These are phyloP conservation scores for Nicotiana noctiflora DNA, from an alignment of 257 asterid genomes.

Conservation along the genomic window DNA sequence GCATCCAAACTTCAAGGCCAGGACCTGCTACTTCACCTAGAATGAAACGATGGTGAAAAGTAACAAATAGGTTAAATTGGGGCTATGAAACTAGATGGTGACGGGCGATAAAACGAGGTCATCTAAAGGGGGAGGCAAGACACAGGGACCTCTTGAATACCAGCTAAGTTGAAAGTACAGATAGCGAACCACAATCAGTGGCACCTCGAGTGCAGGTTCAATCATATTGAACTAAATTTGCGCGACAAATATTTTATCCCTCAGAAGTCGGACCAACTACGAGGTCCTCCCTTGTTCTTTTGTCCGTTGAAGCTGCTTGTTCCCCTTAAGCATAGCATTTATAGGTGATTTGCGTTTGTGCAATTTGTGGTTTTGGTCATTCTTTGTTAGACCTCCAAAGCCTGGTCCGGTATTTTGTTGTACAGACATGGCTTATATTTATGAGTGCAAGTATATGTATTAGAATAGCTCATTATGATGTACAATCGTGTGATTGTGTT, in stretches of 20 bases:
- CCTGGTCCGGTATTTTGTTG: conserved; percentile 4
- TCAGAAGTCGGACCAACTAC: not conserved
- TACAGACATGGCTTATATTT: conserved; percentile 5
- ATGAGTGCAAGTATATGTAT: conserved; percentile 6
- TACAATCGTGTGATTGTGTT: conserved; percentile 4
- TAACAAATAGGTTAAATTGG: conserved; percentile 14
- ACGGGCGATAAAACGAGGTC: not conserved
- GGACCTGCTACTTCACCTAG: conserved; percentile 54
- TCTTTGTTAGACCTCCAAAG: conserved; percentile 2
- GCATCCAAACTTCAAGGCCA: conserved; percentile 36
- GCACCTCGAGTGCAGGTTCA: conserved; percentile 5
- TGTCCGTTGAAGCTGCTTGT: not conserved
- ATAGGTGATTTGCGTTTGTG: not conserved
- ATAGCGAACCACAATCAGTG: not conserved
- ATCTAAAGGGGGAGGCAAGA: conserved; percentile 8
- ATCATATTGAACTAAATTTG: conserved; percentile 1
- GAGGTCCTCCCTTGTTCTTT: conserved; percentile 4
- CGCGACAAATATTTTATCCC: not conserved
- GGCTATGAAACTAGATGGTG: not conserved
- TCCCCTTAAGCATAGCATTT: not conserved
- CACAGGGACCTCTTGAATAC: not conserved
- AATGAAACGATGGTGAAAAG: conserved; percentile 34
- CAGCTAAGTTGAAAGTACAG: conserved; percentile 4
- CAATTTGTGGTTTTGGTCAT: not conserved
- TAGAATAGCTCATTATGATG: conserved; percentile 1